phyloP scores from a whole-genome alignment of 768 basidiomycete genomes.

The Calocybe gangraenosa region DNA sequence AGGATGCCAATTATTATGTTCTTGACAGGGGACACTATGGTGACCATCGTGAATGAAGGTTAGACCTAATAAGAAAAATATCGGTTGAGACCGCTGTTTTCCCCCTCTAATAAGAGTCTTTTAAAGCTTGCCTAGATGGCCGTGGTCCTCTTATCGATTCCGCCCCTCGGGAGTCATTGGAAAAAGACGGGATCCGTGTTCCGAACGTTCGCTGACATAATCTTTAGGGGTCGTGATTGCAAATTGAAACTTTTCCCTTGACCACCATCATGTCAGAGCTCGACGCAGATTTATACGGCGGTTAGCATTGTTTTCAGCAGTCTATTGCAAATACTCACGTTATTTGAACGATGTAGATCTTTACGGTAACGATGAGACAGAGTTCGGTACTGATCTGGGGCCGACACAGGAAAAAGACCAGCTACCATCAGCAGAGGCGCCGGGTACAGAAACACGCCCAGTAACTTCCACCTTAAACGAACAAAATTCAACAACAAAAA shows the following conservation, averaged over 20 bases:
- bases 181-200: slow-evolving; percentile 6
- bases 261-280: slow-evolving; percentile 68
- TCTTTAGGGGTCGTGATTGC: slow-evolving; percentile 12
- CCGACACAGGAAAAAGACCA: slow-evolving; percentile 31
- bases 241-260: slow-evolving; percentile 23
- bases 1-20: slow-evolving; percentile 44
- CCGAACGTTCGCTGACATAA: slow-evolving; percentile 15
- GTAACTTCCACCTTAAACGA: slow-evolving; percentile 10
- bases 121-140: background rate
- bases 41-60: background rate
- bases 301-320: slow-evolving; percentile 35
- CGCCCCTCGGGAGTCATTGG: background rate
- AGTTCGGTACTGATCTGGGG: slow-evolving; percentile 43
- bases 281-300: slow-evolving; percentile 88
- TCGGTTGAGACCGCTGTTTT: no score
- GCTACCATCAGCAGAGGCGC: slow-evolving; percentile 22
- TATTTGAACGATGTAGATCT: slow-evolving; percentile 44
- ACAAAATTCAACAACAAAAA: slow-evolving; percentile 16
- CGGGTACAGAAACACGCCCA: slow-evolving; percentile 18
- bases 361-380: slow-evolving; percentile 69
- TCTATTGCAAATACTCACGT: background rate
- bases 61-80: background rate
- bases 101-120: background rate
- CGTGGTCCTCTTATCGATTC: background rate
- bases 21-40: slow-evolving; percentile 10